Conservation (phyloP, 345 rosid species). For the Euphorbia pulcherrima region DNA sequence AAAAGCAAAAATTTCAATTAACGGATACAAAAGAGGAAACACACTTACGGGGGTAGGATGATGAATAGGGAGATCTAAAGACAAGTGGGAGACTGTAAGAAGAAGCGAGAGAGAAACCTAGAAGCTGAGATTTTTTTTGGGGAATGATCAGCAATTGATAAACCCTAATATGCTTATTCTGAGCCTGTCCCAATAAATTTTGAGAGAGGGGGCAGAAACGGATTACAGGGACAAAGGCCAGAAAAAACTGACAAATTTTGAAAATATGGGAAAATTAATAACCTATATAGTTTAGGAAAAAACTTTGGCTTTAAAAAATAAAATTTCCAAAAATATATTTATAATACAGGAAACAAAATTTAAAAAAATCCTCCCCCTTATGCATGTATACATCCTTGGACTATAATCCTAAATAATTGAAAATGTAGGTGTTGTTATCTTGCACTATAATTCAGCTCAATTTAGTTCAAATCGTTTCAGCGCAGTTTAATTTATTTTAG, state of each 20-base stretch:
- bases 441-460: too few relatives aligned
- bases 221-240: conserved; percentile 2
- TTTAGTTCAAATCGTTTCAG: too few relatives aligned
- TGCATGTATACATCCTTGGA: too few relatives aligned
- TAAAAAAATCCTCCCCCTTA: too few relatives aligned
- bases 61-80: conserved; percentile 25
- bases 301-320: not conserved
- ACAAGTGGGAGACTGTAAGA: conserved; percentile 6
- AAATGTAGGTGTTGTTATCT: too few relatives aligned
- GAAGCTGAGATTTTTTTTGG: not conserved
- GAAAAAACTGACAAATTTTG: not conserved
- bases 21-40: not conserved
- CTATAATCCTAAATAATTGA: too few relatives aligned
- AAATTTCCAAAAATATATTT: not conserved
- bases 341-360: too few relatives aligned
- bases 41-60: conserved; percentile 27
- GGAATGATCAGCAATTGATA: conserved; percentile 20
- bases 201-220: not conserved
- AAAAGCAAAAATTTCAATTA: not conserved
- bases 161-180: conserved; percentile 34
- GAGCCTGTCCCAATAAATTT: conserved; percentile 20
- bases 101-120: conserved; percentile 10
- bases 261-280: not conserved
- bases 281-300: not conserved
- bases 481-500: too few relatives aligned